A percentile compares a stretch with the other conserved stretches of the same genome.
Evolutionary conservation across 805 yeast genomes (phyloP).

Genomic region (Saturnispora serradocipensis): DNA sequence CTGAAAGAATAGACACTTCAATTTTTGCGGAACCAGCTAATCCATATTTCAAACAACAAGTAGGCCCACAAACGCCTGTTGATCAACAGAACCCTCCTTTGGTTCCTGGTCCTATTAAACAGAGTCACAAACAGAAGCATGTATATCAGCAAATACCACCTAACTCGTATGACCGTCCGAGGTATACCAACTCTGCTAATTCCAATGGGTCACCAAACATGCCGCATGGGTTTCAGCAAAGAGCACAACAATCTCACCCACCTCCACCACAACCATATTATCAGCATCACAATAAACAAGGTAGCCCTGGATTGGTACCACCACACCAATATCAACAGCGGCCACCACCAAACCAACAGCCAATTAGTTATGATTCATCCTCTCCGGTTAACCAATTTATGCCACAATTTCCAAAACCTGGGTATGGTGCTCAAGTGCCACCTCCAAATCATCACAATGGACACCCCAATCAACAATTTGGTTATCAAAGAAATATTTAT

Average conservation of each 20-base stretch:
- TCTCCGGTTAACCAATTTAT: slow-evolving; percentile 8
- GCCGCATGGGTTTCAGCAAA: not conserved
- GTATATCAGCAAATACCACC: not conserved
- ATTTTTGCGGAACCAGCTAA: slow-evolving; percentile 11
- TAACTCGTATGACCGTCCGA: not conserved
- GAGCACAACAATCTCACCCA: slow-evolving; percentile 5
- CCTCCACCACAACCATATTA: slow-evolving; percentile 7
- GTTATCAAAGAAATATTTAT: slow-evolving; percentile 10
- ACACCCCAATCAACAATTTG: slow-evolving; percentile 11
- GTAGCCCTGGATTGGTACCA: slow-evolving; percentile 11
- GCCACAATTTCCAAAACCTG: slow-evolving; percentile 7
- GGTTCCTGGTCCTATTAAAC: not conserved
- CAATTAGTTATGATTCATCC: slow-evolving; percentile 8
- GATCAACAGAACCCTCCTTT: slow-evolving; percentile 12
- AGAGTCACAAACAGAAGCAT: not conserved
- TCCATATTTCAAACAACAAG: slow-evolving; percentile 8
- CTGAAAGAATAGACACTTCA: not conserved
- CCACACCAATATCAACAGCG: slow-evolving; percentile 13
- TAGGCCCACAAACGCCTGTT: slow-evolving; percentile 10
- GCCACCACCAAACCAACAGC: slow-evolving; percentile 10
- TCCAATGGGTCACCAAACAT: not conserved
- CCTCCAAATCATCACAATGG: not conserved
- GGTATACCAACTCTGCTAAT: not conserved
- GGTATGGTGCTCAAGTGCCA: not conserved
- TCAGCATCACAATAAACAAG: slow-evolving; percentile 8